Conservation (phyloP, 371 early-diverging fungal genomes). For the Lichtheimia ramosa region DNA sequence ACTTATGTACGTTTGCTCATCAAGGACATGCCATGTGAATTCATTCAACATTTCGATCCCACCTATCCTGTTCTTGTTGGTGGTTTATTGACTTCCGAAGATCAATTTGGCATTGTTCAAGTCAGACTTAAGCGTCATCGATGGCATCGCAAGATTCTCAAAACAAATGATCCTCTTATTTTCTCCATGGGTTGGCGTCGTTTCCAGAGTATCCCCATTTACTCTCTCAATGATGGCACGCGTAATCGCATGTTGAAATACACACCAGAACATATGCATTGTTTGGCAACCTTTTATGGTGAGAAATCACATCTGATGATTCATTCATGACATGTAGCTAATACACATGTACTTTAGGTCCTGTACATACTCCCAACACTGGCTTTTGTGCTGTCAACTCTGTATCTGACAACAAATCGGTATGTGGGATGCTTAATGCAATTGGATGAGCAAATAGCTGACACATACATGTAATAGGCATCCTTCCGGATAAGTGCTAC, state of each 20-base stretch:
- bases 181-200: constrained; percentile 99
- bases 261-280: constrained; percentile 99
- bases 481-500: constrained; percentile 94
- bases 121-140: constrained; percentile 97
- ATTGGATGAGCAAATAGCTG: no score
- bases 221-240: constrained; percentile 90
- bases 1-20: constrained; percentile 91
- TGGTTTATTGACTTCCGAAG: constrained; percentile 86
- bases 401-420: constrained; percentile 68
- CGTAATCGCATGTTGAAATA: constrained; percentile 98
- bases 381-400: constrained; percentile 93
- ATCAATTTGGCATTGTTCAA: constrained; percentile 90
- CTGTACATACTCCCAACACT: constrained; percentile 91
- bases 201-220: constrained; percentile 96
- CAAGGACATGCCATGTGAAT: constrained; percentile 90
- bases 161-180: constrained; percentile 97
- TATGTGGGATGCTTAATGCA: constrained; percentile 18
- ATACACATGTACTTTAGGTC: constrained; percentile 37
- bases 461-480: constrained; percentile 25
- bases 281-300: constrained; percentile 93
- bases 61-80: constrained; percentile 88
- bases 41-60: constrained; percentile 89
- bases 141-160: constrained; percentile 95
- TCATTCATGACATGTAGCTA: no score
- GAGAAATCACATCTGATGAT: constrained; percentile 15